Percentiles rank a stretch among this genome's conserved stretches.
These are phyloP conservation scores for Colletotrichum graminicola DNA, from an alignment of 2,329 filamentous ascomycete species.

Conservation along the genomic window DNA sequence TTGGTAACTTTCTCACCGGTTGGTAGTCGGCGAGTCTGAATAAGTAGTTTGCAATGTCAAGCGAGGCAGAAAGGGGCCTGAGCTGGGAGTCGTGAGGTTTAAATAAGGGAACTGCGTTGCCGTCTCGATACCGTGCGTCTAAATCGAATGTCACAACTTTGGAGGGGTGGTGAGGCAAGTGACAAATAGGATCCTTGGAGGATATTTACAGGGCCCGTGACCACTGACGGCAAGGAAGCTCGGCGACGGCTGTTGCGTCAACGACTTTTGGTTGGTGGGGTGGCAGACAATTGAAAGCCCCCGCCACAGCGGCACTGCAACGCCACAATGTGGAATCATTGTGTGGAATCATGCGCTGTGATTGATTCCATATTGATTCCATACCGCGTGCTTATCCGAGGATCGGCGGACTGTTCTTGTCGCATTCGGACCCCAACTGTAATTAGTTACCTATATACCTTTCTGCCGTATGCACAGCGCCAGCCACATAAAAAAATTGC, in stretches of 20 bases:
- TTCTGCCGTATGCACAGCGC: neutral
- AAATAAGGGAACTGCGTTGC: neutral
- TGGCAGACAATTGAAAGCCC: neutral
- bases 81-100: conserved; percentile 16
- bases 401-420: neutral
- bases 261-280: conserved; percentile 36
- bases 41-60: neutral
- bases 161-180: conserved; percentile 25
- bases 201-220: conserved; percentile 14
- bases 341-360: conserved; percentile 25
- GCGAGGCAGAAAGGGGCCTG: neutral
- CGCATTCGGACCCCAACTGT: neutral
- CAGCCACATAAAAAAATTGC: neutral
- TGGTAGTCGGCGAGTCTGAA: neutral
- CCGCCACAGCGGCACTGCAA: conserved; percentile 32
- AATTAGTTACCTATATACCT: neutral
- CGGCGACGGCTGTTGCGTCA: conserved; percentile 34
- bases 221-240: conserved; percentile 4
- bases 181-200: conserved; percentile 36
- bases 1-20: neutral
- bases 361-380: conserved; percentile 36
- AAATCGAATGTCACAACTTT: conserved; percentile 14
- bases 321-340: conserved; percentile 16
- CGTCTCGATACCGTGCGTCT: conserved; percentile 14
- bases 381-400: neutral